Percentiles rank a stretch among this genome's conserved stretches.
These are phyloP conservation scores for Ramalina peruviana DNA, from an alignment of 495 filamentous ascomycete genomes.

Conservation along the genomic window DNA sequence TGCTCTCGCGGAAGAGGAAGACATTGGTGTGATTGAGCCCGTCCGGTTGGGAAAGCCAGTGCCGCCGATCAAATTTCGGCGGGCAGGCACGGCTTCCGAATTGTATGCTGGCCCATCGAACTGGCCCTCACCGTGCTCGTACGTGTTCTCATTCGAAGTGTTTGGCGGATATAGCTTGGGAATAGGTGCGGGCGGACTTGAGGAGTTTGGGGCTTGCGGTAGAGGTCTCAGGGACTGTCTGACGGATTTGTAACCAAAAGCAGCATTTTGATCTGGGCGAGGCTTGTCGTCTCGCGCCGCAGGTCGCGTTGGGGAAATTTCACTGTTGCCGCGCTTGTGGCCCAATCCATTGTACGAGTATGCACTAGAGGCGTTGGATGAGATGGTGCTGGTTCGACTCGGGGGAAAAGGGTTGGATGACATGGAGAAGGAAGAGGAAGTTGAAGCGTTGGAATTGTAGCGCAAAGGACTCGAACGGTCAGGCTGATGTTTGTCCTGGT, in stretches of 20 bases:
- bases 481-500: constrained; percentile 37
- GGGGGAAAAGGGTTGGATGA: constrained; percentile 50
- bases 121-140: constrained; percentile 22
- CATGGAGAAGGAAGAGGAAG: constrained; percentile 64
- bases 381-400: constrained; percentile 61
- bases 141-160: constrained; percentile 24
- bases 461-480: constrained; percentile 47
- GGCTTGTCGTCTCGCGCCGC: constrained; percentile 26
- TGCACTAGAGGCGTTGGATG: constrained; percentile 59
- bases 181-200: constrained; percentile 24
- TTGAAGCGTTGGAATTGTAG: constrained; percentile 66
- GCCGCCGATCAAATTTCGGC: constrained; percentile 18
- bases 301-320: constrained; percentile 35
- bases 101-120: constrained; percentile 21
- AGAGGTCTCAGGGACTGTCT: constrained; percentile 69
- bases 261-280: constrained; percentile 30
- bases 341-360: constrained; percentile 32
- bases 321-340: constrained; percentile 68
- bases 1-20: constrained; percentile 23
- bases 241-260: constrained; percentile 50
- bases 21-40: constrained; percentile 19
- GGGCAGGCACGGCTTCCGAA: constrained; percentile 18
- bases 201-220: constrained; percentile 46
- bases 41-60: constrained; percentile 22
- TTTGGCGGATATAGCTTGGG: constrained; percentile 21